Evolutionary conservation across 495 filamentous ascomycete genomes (phyloP).

Genomic region (Daldinia loculata): DNA sequence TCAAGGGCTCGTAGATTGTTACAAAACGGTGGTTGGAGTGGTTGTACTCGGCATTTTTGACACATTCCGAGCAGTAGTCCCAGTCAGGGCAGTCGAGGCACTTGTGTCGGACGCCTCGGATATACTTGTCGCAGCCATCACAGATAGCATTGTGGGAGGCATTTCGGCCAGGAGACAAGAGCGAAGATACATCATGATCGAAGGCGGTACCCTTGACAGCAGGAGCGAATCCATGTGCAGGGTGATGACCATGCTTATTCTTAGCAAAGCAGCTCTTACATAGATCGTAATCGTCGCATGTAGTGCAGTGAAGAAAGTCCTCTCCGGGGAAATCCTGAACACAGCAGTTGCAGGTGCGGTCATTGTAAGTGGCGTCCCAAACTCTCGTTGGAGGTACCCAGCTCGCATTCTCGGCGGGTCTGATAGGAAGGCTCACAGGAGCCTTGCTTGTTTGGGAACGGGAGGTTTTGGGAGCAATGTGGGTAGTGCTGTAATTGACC

Average conservation of each 20-base stretch:
- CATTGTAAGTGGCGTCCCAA: conserved; percentile 45
- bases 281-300: conserved; percentile 91
- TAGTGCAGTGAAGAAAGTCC: conserved; percentile 83
- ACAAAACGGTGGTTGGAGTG: conserved; percentile 93
- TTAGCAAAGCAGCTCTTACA: conserved; percentile 81
- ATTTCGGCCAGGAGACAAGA: conserved; percentile 83
- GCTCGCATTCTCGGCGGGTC: conserved; percentile 41
- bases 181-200: conserved; percentile 62
- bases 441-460: conserved; percentile 28
- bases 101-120: conserved; percentile 93
- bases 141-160: conserved; percentile 87
- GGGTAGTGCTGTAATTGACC: conserved; percentile 84
- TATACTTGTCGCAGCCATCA: conserved; percentile 91
- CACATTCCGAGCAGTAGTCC: conserved; percentile 91
- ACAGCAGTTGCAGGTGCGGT: conserved; percentile 93
- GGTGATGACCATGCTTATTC: conserved; percentile 90
- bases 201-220: conserved; percentile 66
- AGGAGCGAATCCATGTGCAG: conserved; percentile 79
- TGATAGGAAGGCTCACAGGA: conserved; percentile 23
- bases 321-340: conserved; percentile 77
- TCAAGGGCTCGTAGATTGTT: conserved; percentile 81
- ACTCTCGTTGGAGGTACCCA: conserved; percentile 2
- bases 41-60: conserved; percentile 66
- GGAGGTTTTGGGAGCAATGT: conserved; percentile 71
- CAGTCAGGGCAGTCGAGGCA: conserved; percentile 97